Evolutionary conservation across 306 rosid genomes (phyloP).

Genomic region (Cicer chorassanicum): DNA sequence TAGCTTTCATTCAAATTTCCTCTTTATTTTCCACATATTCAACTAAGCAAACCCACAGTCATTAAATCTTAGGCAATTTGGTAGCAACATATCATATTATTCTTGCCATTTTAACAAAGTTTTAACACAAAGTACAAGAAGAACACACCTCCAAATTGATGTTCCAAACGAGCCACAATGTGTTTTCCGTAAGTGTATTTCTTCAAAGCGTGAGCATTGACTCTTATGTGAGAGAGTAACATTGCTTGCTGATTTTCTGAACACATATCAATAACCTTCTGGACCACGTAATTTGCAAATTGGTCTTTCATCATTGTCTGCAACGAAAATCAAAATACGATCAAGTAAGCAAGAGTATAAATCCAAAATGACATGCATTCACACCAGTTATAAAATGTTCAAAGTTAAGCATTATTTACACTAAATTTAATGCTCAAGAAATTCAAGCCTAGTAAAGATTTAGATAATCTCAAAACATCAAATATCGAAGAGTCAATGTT

Average conservation of each 20-base stretch:
- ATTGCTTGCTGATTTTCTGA: conserved; percentile 57
- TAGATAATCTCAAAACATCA: not conserved
- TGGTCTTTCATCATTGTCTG: conserved; percentile 72
- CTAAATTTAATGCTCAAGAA: not conserved
- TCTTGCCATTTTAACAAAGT: not conserved
- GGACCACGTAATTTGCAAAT: conserved; percentile 75
- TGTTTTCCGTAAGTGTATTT: conserved; percentile 82
- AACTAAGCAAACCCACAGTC: not conserved
- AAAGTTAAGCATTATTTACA: not conserved
- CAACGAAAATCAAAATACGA: conserved; percentile 29
- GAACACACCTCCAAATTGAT: conserved; percentile 48
- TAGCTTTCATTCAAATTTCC: conserved; percentile 1
- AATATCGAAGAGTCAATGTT: not conserved
- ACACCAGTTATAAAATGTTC: not conserved
- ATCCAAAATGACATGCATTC: not conserved
- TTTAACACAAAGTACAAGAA: conserved; percentile 17
- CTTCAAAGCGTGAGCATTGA: conserved; percentile 71
- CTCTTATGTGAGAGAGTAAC: conserved; percentile 57
- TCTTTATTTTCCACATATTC: not conserved
- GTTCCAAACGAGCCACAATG: conserved; percentile 72
- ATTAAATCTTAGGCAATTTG: not conserved
- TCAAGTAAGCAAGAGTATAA: conserved; percentile 34
- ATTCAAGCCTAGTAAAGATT: not conserved
- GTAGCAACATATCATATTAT: not conserved
- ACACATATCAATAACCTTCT: conserved; percentile 71